Percentiles rank a stretch among this genome's conserved stretches.
phyloP scores from a whole-genome alignment of 805 yeast genomes.

The Grigorovia jiainica region DNA sequence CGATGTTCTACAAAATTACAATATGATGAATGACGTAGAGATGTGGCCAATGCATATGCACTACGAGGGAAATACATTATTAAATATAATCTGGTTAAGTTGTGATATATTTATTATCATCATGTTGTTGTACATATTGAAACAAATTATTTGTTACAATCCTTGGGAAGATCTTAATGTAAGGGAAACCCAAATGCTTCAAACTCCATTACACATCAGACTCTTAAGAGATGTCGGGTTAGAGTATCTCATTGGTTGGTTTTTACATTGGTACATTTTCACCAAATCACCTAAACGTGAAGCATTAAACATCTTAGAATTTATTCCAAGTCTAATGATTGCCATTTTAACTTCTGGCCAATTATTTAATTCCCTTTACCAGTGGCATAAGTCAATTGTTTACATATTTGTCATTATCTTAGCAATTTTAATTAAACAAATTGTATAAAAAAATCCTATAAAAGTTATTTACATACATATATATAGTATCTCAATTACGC shows the following conservation, averaged over 20 bases:
- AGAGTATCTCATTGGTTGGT: constrained; percentile 23
- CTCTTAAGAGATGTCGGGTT: constrained; percentile 11
- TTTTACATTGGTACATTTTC: constrained; percentile 20
- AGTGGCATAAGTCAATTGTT: constrained; percentile 7
- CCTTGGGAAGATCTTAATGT: constrained; percentile 7
- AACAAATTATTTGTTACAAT: constrained; percentile 9
- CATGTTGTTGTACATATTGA: constrained; percentile 1
- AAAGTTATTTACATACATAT: neutral
- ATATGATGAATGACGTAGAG: constrained; percentile 1
- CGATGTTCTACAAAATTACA: neutral
- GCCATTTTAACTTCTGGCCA: constrained; percentile 11
- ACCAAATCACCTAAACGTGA: constrained; percentile 8
- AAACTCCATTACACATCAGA: neutral
- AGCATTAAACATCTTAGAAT: constrained; percentile 6
- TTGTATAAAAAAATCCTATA: no score
- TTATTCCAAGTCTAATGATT: constrained; percentile 18
- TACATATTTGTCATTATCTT: no score
- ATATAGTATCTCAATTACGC: constrained; percentile 7
- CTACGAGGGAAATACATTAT: constrained; percentile 2
- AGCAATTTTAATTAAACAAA: no score
- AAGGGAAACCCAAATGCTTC: neutral
- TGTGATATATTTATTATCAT: constrained; percentile 9
- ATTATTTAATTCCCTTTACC: constrained; percentile 8
- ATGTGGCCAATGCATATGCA: constrained; percentile 15
- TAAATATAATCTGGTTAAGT: constrained; percentile 12